Evolutionary conservation across 2,329 filamentous ascomycete genomes (phyloP).

Genomic region (Aaosphaeria pasadenensis): DNA sequence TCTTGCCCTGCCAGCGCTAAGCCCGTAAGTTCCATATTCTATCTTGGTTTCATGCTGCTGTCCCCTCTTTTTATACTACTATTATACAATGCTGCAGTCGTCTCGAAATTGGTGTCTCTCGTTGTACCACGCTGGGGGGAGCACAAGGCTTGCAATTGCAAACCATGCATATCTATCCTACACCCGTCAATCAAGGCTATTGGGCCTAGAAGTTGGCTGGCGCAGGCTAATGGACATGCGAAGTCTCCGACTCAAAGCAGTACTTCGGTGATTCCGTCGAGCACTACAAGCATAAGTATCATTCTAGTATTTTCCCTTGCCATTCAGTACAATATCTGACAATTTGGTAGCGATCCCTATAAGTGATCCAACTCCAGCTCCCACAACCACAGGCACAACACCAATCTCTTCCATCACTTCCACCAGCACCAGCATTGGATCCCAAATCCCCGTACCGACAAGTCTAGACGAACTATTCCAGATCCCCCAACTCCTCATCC

Average conservation of each 20-base stretch:
- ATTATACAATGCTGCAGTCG: slow-evolving; percentile 16
- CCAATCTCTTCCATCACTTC: slow-evolving; percentile 4
- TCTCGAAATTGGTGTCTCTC: slow-evolving; percentile 10
- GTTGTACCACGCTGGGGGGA: slow-evolving; percentile 3
- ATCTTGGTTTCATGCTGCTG: slow-evolving; percentile 13
- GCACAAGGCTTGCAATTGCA: too few species aligned
- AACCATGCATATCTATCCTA: slow-evolving; percentile 5
- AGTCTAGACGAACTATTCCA: slow-evolving; percentile 24
- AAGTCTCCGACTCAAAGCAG: slow-evolving; percentile 18
- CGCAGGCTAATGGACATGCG: slow-evolving; percentile 23
- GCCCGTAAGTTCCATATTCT: slow-evolving; percentile 22
- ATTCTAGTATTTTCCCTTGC: neutral
- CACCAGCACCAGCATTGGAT: neutral
- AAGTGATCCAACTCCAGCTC: slow-evolving; percentile 1
- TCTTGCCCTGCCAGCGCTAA: slow-evolving; percentile 29
- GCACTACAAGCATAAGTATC: neutral
- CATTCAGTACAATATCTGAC: slow-evolving; percentile 1
- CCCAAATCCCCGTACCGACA: neutral
- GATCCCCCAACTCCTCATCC: slow-evolving; percentile 37
- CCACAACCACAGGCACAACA: slow-evolving; percentile 7
- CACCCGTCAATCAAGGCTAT: slow-evolving; percentile 8
- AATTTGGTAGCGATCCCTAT: slow-evolving; percentile 3
- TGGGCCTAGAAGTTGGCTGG: slow-evolving; percentile 14
- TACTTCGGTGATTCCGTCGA: slow-evolving; percentile 7
- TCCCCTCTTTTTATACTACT: slow-evolving; percentile 17